phyloP scores from a whole-genome alignment of 805 yeast genomes.

The Saccharomyces paradoxus region DNA sequence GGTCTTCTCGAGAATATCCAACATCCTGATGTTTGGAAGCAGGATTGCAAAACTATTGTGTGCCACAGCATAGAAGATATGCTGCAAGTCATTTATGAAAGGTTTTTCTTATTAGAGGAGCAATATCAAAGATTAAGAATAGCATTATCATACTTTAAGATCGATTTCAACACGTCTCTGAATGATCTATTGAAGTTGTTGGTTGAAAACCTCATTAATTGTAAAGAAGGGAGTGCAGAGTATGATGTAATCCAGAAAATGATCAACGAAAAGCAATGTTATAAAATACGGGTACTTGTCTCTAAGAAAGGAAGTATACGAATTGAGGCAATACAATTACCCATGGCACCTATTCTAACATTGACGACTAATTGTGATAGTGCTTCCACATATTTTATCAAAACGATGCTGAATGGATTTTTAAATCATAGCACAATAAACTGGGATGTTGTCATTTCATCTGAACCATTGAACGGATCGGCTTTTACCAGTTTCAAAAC shows the following conservation, averaged over 20 bases:
- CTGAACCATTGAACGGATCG: constrained; percentile 44
- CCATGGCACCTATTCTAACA: constrained; percentile 8
- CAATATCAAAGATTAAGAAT: constrained; percentile 55
- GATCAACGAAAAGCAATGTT: constrained; percentile 30
- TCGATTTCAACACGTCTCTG: constrained; percentile 38
- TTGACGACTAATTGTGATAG: background rate
- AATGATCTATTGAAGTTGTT: constrained; percentile 37
- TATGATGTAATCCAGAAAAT: constrained; percentile 10
- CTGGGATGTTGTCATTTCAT: constrained; percentile 62
- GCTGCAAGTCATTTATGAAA: constrained; percentile 14
- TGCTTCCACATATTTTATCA: constrained; percentile 21
- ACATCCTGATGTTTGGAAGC: constrained; percentile 12
- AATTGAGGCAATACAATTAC: constrained; percentile 31
- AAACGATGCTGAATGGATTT: constrained; percentile 21
- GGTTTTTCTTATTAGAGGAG: constrained; percentile 55
- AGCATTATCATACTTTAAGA: constrained; percentile 46
- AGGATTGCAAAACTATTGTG: no score
- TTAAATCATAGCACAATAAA: constrained; percentile 18
- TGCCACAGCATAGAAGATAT: constrained; percentile 4
- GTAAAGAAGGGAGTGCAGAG: constrained; percentile 6
- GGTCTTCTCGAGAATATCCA: constrained; percentile 22
- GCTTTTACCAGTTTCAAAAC: constrained; percentile 87
- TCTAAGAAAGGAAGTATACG: constrained; percentile 31
- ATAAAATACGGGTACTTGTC: constrained; percentile 43
- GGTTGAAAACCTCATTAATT: constrained; percentile 28